Evolutionary conservation across 345 rosid species (phyloP), one percentile per base, ranked within the genome.

Genomic region (Citrus mangshanensis): DNA sequence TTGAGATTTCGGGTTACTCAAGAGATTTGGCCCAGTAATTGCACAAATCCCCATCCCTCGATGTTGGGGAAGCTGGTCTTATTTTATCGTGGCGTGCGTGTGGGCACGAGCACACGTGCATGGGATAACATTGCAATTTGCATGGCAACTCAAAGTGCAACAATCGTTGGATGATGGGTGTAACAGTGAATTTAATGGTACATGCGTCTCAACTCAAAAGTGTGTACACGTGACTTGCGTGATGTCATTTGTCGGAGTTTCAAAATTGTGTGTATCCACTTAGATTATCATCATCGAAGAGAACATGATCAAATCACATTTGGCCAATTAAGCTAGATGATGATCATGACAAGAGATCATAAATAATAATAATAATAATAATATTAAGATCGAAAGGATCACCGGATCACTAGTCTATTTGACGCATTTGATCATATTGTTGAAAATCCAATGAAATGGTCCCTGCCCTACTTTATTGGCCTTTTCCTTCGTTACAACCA

Each of bases 311-410:
- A 12, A 42, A 42, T 42, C 74, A 28, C 6, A 55, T 6, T 61
- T 60, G 10, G 42, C 27, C 35, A 32, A 12, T 28, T 55, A 68
- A 64, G 73, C 30, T 75, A 32, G 70, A 34, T 32, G 73, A 58
- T 58, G 82, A 79, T 28, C 82, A 67, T 37, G 85, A 65, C 80
- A 70, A 55, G 54, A 70, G 64, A 54, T 22, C 6, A 68, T 13
- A 38, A 22, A 38, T 0, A 30, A 37, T 6, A 37, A 37, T 0
- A 37, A 37, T 6, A 7, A 37, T 6, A 40, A 40, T 2, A 40
- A 42, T 24, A 75, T 65, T 64, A 46, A 32, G 65, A 62, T 82
- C 77, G 28, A 4, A 19, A 51, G n/a, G 9, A 9, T 25, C 40
- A 55, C 68, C 18, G 3, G 76, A 9, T 32, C 40, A 37, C 68